Percentiles rank a stretch among this genome's conserved stretches.
phyloP scores from a whole-genome alignment of 2,329 filamentous ascomycete genomes.

The Cercospora sp. region DNA sequence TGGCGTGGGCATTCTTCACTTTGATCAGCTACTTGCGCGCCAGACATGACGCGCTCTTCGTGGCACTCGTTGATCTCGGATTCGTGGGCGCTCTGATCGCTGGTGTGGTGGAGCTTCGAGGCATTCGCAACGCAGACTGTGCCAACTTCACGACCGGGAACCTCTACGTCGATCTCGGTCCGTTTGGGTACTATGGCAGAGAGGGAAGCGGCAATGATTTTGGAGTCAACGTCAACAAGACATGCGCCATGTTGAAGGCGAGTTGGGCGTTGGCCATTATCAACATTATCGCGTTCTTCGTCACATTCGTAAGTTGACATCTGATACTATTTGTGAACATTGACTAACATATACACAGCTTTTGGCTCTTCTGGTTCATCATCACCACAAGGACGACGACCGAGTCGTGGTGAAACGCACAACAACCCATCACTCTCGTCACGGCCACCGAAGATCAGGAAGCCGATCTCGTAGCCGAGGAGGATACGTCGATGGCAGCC shows the following conservation, averaged over 20 bases:
- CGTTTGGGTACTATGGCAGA: conserved; percentile 21
- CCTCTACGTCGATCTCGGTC: conserved; percentile 50
- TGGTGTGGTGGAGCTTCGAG: conserved; percentile 59
- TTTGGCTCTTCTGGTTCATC: conserved; percentile 63
- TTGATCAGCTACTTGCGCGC: conserved; percentile 61
- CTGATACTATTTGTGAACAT: not conserved
- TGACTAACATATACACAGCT: conserved; percentile 37
- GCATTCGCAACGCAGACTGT: conserved; percentile 67
- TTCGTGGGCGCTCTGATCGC: conserved; percentile 66
- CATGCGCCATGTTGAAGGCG: conserved; percentile 90
- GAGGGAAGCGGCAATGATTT: conserved; percentile 44
- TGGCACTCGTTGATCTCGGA: conserved; percentile 61
- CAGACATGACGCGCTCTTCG: conserved; percentile 60
- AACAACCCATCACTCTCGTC: conserved; percentile 52
- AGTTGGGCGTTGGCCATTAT: conserved; percentile 88
- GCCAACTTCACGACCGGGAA: conserved; percentile 53
- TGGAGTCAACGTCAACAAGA: conserved; percentile 62
- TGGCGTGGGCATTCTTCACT: conserved; percentile 63
- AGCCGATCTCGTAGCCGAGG: conserved; percentile 35
- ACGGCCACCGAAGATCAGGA: conserved; percentile 43
- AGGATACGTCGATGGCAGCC: conserved; percentile 33
- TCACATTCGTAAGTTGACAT: conserved; percentile 61
- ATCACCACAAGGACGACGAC: conserved; percentile 49
- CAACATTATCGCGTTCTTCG: conserved; percentile 76
- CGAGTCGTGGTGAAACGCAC: conserved; percentile 57